These are phyloP conservation scores for Trematosphaeria pertusa DNA, from an alignment of 2,329 filamentous ascomycete species.

Conservation along the genomic window DNA sequence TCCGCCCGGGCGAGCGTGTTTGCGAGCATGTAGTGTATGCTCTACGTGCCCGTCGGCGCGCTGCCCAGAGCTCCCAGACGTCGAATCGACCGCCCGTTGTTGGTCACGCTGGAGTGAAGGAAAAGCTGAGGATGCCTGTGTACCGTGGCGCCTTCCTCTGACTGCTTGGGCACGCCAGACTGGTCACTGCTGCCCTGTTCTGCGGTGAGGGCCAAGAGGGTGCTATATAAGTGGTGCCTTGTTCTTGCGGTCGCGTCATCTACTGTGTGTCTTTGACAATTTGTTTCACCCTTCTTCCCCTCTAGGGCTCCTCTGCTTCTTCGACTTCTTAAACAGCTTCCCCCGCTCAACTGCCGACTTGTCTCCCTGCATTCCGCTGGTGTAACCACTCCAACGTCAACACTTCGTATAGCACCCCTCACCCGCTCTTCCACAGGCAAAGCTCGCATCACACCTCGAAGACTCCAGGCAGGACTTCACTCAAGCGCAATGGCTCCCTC, in stretches of 20 bases:
- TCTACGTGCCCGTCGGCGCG: constrained; percentile 26
- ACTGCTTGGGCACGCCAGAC: too few relatives aligned
- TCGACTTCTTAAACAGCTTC: too few relatives aligned
- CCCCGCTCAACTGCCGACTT: too few relatives aligned
- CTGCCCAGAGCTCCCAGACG: constrained; percentile 25
- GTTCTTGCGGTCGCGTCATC: constrained; percentile 21
- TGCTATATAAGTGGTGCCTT: constrained; percentile 15
- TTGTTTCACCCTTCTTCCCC: background rate
- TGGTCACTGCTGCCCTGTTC: background rate
- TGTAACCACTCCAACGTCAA: too few relatives aligned
- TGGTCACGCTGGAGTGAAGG: constrained; percentile 34
- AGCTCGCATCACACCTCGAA: too few relatives aligned
- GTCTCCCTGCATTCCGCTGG: too few relatives aligned
- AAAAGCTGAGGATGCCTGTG: constrained; percentile 16
- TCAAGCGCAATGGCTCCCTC: constrained; percentile 23
- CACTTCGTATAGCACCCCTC: background rate
- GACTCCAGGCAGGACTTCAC: too few relatives aligned
- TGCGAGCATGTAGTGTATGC: too few relatives aligned
- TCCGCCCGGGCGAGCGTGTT: background rate
- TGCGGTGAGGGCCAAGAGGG: constrained; percentile 8
- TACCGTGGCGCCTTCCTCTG: background rate
- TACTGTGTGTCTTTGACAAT: constrained; percentile 19
- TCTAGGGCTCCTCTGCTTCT: background rate
- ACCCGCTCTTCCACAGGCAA: too few relatives aligned
- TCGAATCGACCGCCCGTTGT: constrained; percentile 25